A percentile compares a stretch with the other conserved stretches of the same genome.
phyloP scores from a whole-genome alignment of 148 eudicot species.

The Vaccinium darrowii region DNA sequence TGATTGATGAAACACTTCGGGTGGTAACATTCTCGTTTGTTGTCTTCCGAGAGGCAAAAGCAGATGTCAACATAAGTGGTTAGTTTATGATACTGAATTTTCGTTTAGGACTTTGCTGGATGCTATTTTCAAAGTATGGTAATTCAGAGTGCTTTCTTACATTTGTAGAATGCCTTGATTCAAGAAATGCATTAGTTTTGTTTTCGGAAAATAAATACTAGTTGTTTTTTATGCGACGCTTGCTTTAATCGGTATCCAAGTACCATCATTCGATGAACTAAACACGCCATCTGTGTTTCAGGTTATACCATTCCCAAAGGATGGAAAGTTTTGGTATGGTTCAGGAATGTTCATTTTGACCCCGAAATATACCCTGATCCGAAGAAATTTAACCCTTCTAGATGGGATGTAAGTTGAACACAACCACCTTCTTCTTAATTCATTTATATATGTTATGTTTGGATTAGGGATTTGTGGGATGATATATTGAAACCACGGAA shows the following conservation, averaged over 20 bases:
- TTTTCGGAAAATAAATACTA: background rate
- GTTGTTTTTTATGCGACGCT: background rate
- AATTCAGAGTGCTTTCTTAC: background rate
- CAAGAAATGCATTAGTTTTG: background rate
- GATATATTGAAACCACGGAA: background rate
- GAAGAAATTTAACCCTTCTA: constrained; percentile 60
- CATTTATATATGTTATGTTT: background rate
- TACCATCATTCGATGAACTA: background rate
- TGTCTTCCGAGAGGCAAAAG: constrained; percentile 78
- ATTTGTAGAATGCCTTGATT: background rate
- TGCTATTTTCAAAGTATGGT: background rate
- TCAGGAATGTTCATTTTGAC: constrained; percentile 65
- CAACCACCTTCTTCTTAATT: background rate
- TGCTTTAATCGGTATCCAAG: background rate
- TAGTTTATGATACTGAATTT: constrained; percentile 17
- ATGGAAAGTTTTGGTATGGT: constrained; percentile 87
- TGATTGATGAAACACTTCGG: constrained; percentile 89
- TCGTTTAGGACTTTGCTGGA: background rate
- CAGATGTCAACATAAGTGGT: constrained; percentile 65
- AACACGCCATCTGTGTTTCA: constrained; percentile 19
- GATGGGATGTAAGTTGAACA: constrained; percentile 87
- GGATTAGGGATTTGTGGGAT: background rate
- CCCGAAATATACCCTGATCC: constrained; percentile 70
- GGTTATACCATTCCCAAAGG: constrained; percentile 89
- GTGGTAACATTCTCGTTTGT: constrained; percentile 70